phyloP scores from a whole-genome alignment of 352 stramenopile species.

The Pelagophyceae sp. region DNA sequence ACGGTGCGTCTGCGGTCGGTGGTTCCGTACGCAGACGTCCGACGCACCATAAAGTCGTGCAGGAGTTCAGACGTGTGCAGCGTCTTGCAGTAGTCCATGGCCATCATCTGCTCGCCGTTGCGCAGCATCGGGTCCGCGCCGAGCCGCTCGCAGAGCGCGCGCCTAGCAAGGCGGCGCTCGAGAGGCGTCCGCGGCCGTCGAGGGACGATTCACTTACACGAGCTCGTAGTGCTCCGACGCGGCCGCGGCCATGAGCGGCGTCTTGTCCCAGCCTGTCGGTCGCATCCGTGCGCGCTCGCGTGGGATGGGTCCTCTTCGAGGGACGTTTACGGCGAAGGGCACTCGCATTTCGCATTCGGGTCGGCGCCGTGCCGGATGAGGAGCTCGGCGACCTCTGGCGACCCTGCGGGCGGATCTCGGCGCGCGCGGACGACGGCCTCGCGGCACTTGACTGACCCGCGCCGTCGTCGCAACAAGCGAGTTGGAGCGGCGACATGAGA shows the following conservation, averaged over 20 bases:
- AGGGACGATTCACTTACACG: no score
- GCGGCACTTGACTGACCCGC: background rate
- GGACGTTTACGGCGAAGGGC: no score
- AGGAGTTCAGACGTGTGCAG: background rate
- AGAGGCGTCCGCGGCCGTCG: no score
- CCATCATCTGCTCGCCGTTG: constrained; percentile 11
- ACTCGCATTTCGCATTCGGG: background rate
- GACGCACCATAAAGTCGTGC: background rate
- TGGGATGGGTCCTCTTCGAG: no score
- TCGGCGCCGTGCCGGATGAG: background rate
- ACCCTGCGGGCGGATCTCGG: background rate
- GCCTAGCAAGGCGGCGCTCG: no score
- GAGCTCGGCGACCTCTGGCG: background rate
- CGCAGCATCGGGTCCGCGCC: constrained; percentile 12
- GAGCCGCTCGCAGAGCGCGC: background rate
- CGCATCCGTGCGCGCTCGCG: no score
- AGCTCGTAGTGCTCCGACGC: constrained; percentile 1
- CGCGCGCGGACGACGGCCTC: background rate
- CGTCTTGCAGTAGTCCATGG: constrained; percentile 7
- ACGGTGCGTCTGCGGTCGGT: no score
- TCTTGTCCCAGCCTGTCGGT: constrained; percentile 14
- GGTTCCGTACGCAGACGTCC: no score
- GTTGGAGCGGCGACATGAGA: constrained; percentile 14
- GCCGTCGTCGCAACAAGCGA: constrained; percentile 12
- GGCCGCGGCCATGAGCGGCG: constrained; percentile 5